A percentile compares a stretch with the other conserved stretches of the same genome.
Evolutionary conservation across 345 rosid genomes (phyloP).

Genomic region (Rhodomyrtus tomentosa): DNA sequence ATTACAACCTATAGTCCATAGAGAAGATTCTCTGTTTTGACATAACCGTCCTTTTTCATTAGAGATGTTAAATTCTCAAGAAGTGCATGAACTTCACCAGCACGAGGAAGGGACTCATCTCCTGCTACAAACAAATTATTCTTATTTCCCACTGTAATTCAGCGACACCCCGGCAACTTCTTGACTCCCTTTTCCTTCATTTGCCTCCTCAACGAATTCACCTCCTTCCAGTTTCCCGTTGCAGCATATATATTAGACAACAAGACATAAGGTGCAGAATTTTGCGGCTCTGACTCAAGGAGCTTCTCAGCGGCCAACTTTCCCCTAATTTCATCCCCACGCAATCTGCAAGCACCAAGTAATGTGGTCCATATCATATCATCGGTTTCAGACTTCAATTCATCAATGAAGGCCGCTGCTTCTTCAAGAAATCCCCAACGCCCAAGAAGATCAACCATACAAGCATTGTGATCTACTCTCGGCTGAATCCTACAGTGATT

Average conservation of each 20-base stretch:
- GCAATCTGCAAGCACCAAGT: conserved; percentile 82
- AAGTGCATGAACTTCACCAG: conserved; percentile 20
- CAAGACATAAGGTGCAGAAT: conserved; percentile 67
- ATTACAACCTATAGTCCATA: neutral
- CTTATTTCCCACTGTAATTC: conserved; percentile 57
- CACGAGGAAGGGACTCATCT: conserved; percentile 51
- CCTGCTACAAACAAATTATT: conserved; percentile 61
- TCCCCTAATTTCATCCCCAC: conserved; percentile 73
- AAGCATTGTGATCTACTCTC: conserved; percentile 73
- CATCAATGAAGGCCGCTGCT: conserved; percentile 60
- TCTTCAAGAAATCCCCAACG: conserved; percentile 83
- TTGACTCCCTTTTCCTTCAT: conserved; percentile 79
- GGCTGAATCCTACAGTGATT: conserved; percentile 45
- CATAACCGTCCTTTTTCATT: conserved; percentile 18
- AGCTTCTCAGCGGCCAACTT: conserved; percentile 63
- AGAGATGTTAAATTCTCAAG: conserved; percentile 29
- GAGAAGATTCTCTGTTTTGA: neutral
- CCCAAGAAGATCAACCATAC: conserved; percentile 93
- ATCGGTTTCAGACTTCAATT: conserved; percentile 47
- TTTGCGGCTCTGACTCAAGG: conserved; percentile 63
- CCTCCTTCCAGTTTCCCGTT: conserved; percentile 71
- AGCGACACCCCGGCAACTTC: conserved; percentile 79
- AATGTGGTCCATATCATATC: conserved; percentile 78
- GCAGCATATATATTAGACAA: conserved; percentile 86
- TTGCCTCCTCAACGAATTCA: conserved; percentile 48